Percentiles rank a stretch among this genome's conserved stretches.
These are phyloP conservation scores for Ogataea philodendri DNA, from an alignment of 805 yeast genomes.

Conservation along the genomic window DNA sequence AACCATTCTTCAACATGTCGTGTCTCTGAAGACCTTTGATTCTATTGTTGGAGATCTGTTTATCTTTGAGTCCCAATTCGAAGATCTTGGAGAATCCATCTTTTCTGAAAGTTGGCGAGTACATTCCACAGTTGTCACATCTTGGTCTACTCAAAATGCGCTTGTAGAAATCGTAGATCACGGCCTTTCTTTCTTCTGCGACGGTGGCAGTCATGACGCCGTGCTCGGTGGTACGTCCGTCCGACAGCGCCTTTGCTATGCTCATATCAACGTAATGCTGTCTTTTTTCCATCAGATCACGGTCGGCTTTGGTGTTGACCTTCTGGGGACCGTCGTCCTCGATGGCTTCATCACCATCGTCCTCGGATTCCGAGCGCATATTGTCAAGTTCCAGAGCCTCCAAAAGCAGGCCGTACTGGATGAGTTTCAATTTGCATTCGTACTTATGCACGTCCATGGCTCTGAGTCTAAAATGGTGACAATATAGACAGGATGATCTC, in stretches of 20 bases:
- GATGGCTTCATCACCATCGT: constrained; percentile 43
- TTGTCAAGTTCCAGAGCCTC: constrained; percentile 76
- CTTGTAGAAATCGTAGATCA: constrained; percentile 72
- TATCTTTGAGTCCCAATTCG: constrained; percentile 80
- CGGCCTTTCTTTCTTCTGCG: constrained; percentile 76
- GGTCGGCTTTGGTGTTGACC: constrained; percentile 24
- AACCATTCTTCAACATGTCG: constrained; percentile 53
- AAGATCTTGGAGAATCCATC: constrained; percentile 93
- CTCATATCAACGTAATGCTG: constrained; percentile 68
- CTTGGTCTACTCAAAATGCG: constrained; percentile 71
- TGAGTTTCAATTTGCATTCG: constrained; percentile 72
- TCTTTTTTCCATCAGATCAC: constrained; percentile 55
- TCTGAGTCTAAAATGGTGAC: constrained; percentile 79
- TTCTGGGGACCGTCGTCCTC: constrained; percentile 42
- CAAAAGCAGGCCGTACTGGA: constrained; percentile 84
- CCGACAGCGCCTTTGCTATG: constrained; percentile 69
- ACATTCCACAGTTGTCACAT: constrained; percentile 97
- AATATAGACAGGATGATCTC: constrained; percentile 83
- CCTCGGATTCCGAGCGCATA: constrained; percentile 42
- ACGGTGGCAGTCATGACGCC: constrained; percentile 85
- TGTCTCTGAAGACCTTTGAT: constrained; percentile 76
- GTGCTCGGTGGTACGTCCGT: constrained; percentile 62
- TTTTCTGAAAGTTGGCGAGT: constrained; percentile 88
- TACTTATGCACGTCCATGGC: constrained; percentile 68
- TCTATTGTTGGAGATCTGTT: constrained; percentile 77